Conservation (phyloP, 108 stramenopile genomes). For the Fragilaria crotonensis region DNA sequence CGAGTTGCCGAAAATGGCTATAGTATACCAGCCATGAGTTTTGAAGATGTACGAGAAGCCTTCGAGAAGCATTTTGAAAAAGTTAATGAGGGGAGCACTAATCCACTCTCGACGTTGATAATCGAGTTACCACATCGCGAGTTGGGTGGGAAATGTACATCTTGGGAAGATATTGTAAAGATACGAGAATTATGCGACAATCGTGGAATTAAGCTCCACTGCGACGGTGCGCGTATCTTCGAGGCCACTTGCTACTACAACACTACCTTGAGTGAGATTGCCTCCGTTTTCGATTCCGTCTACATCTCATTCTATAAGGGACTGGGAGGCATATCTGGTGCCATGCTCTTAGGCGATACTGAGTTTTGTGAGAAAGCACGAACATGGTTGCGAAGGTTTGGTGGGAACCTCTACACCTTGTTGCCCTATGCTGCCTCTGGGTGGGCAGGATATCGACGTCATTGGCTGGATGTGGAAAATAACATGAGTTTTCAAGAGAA, state of each 20-base stretch:
- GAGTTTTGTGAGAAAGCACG: conserved; percentile 59
- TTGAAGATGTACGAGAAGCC: conserved; percentile 21
- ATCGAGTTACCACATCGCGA: conserved; percentile 81
- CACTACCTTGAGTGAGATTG: conserved; percentile 23
- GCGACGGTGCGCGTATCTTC: conserved; percentile 81
- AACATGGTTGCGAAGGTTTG: conserved; percentile 72
- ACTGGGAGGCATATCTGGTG: conserved; percentile 65
- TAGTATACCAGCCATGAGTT: conserved; percentile 25
- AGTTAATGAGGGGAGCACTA: not conserved
- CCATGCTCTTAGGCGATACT: conserved; percentile 56
- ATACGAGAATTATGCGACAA: conserved; percentile 32
- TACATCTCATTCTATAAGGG: conserved; percentile 84
- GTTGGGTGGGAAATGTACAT: conserved; percentile 68
- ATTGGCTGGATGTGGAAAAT: conserved; percentile 16
- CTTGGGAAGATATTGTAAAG: conserved; percentile 49
- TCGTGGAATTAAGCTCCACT: conserved; percentile 50
- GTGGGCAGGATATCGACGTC: conserved; percentile 43
- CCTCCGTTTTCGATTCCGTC: conserved; percentile 54
- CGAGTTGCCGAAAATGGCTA: conserved; percentile 2
- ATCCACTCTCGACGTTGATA: conserved; percentile 40
- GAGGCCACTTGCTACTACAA: conserved; percentile 48
- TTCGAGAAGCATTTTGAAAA: conserved; percentile 6
- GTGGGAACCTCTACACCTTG: conserved; percentile 72
- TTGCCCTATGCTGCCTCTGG: conserved; percentile 61
- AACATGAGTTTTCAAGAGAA: conserved; percentile 39